A percentile compares a stretch with the other conserved stretches of the same genome.
Conservation (phyloP, 306 rosid species). For the Citrullus mucosospermus region DNA sequence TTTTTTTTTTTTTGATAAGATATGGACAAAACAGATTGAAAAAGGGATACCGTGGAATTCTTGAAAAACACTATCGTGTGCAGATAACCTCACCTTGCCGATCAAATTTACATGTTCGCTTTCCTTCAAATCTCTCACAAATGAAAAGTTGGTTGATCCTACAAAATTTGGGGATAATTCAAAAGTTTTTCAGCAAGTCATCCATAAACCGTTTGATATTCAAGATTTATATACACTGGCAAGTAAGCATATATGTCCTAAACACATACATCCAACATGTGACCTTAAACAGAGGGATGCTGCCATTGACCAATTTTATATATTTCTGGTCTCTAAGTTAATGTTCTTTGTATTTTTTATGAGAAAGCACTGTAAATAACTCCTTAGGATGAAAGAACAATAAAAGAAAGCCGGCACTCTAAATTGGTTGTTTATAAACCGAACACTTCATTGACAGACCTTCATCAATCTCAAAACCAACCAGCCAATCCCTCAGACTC, state of each 20-base stretch:
- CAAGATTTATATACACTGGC: neutral
- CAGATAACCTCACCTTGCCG: slow-evolving; percentile 47
- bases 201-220: neutral
- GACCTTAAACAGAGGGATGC: neutral
- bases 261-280: neutral
- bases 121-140: slow-evolving; percentile 34
- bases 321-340: neutral
- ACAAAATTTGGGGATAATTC: neutral
- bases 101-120: slow-evolving; percentile 30
- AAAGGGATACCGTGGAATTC: neutral
- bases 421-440: neutral
- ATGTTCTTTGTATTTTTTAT: neutral
- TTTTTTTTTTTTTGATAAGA: no score
- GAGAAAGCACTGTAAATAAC: neutral
- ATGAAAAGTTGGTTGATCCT: slow-evolving; percentile 29
- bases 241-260: neutral
- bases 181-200: neutral
- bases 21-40: neutral
- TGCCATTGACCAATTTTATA: neutral
- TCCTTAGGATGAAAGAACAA: neutral
- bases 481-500: slow-evolving; percentile 50
- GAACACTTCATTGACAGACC: slow-evolving; percentile 23
- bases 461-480: slow-evolving; percentile 26
- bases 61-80: neutral
- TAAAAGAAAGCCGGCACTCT: neutral